Base-by-base conservation (phyloP, 106 monocot species). In the Dendrobium officinale region DNA sequence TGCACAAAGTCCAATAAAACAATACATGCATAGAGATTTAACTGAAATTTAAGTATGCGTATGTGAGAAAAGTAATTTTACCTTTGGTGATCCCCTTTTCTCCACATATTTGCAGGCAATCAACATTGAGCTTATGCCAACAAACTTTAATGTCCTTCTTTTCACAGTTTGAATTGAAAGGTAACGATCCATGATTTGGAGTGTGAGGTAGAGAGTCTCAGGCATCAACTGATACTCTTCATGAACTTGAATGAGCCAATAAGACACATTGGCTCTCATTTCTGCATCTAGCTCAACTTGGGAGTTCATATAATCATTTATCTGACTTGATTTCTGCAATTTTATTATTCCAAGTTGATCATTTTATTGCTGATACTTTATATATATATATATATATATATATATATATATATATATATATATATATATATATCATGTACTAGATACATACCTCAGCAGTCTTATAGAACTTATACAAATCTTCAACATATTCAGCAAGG, bases 61-160 rank as follows among this genome's bases (percentile, higher is more conserved):
- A 7, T 51, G 7, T 4, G 7, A 9, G 51, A 51, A n/a, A 33
- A 33, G 33, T 33, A 2, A 33, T 33, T 33, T 11, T 56, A 91
- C 86, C 86, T 89, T 88, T 3, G 94, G 94, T 40, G 91, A 15
- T 15, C 15, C 86, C 92, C 95, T 88, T 4, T 90, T 88, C 66
- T 92, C 95, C 55, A 91, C 90, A 27, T 93, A 92, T 73, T 95
- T 95, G 89, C 88, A 88, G 74, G 95, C 92, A 47, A 95, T 95
- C 42, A 95, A 87, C 95, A 95, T 93, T 1, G 95, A 84, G 9
- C 85, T 74, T 2, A 93, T 47, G 10, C 95, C 91, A 8, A 93
- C 82, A 33, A 93, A 89, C 85, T 93, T 91, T 40, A 95, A 61
- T 48, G 89, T 87, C n/a, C 72, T 83, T 81, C 85, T 86, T 55